These are phyloP conservation scores for Eleusine coracana DNA, from an alignment of 176 grass and related monocot genomes.

Conservation along the genomic window DNA sequence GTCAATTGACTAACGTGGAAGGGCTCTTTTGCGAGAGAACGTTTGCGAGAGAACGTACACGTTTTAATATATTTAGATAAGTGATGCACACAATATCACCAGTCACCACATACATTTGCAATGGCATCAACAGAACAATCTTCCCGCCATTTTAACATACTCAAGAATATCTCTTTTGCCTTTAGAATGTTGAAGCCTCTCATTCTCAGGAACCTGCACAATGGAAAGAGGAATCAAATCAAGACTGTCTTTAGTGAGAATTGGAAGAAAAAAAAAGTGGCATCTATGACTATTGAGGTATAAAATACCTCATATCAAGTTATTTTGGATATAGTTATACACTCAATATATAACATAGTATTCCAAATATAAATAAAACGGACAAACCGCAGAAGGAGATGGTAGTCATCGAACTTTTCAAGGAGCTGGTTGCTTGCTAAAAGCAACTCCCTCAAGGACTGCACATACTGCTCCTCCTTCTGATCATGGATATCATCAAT, in stretches of 20 bases:
- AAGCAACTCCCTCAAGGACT: conserved; percentile 67
- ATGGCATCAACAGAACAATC: conserved; percentile 71
- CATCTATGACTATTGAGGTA: conserved; percentile 7
- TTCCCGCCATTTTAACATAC: conserved; percentile 98
- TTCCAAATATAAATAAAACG: conserved; percentile 14
- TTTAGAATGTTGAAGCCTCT: conserved; percentile 70
- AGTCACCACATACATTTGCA: conserved; percentile 68
- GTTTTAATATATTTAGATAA: too few relatives aligned
- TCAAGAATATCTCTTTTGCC: conserved; percentile 86
- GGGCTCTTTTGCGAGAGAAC: too few relatives aligned
- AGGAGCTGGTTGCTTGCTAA: conserved; percentile 66
- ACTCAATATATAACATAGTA: conserved; percentile 3
- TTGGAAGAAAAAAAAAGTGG: not conserved
- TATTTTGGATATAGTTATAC: not conserved
- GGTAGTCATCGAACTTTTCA: conserved; percentile 84
- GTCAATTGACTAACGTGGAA: too few relatives aligned
- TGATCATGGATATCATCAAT: conserved; percentile 56
- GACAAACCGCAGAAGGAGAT: conserved; percentile 92
- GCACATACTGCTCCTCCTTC: conserved; percentile 64
- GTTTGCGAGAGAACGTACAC: too few relatives aligned
- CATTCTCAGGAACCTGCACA: conserved; percentile 87
- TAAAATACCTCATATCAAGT: conserved; percentile 17
- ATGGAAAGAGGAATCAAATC: conserved; percentile 23
- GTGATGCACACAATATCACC: conserved; percentile 30
- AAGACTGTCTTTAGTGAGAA: conserved; percentile 18